A percentile compares a stretch with the other conserved stretches of the same genome.
These are phyloP conservation scores for Hymenoscyphus albidus DNA, from an alignment of 2,329 filamentous ascomycete species.

Conservation along the genomic window DNA sequence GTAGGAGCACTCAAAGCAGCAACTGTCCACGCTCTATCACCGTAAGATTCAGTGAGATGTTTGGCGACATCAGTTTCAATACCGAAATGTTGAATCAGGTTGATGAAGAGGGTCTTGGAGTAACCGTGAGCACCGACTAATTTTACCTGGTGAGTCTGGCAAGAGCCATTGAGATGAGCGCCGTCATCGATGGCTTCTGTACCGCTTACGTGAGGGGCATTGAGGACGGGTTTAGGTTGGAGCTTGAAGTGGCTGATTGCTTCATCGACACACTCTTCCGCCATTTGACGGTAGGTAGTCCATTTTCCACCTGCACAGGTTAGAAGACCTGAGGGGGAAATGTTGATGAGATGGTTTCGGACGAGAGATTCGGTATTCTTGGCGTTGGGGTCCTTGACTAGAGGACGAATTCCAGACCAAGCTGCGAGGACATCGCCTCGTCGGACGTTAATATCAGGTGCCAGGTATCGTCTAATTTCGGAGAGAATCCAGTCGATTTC, in stretches of 20 bases:
- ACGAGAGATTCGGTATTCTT: constrained; percentile 84
- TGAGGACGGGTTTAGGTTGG: constrained; percentile 50
- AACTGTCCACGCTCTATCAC: constrained; percentile 89
- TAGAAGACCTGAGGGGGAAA: constrained; percentile 74
- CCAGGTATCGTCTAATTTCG: constrained; percentile 77
- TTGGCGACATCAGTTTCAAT: constrained; percentile 89
- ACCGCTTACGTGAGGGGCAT: constrained; percentile 64
- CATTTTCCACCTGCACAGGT: constrained; percentile 89
- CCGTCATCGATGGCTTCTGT: constrained; percentile 68
- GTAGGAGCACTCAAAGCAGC: constrained; percentile 76
- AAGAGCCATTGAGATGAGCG: constrained; percentile 65
- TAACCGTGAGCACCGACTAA: constrained; percentile 82
- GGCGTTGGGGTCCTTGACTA: constrained; percentile 82
- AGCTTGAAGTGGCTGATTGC: constrained; percentile 68
- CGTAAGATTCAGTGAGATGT: constrained; percentile 83
- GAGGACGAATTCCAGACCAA: constrained; percentile 82
- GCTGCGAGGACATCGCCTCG: constrained; percentile 84
- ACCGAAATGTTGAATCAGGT: constrained; percentile 88
- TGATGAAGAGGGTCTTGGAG: constrained; percentile 90
- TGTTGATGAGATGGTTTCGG: constrained; percentile 78
- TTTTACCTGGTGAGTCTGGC: constrained; percentile 79
- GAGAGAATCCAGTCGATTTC: constrained; percentile 86
- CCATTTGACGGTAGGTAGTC: constrained; percentile 93
- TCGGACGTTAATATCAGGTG: constrained; percentile 79
- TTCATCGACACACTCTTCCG: constrained; percentile 81